Evolutionary conservation across 2,329 filamentous ascomycete species (phyloP), one percentile per base, ranked within the genome.

Genomic region (Sclerotinia spermophila): DNA sequence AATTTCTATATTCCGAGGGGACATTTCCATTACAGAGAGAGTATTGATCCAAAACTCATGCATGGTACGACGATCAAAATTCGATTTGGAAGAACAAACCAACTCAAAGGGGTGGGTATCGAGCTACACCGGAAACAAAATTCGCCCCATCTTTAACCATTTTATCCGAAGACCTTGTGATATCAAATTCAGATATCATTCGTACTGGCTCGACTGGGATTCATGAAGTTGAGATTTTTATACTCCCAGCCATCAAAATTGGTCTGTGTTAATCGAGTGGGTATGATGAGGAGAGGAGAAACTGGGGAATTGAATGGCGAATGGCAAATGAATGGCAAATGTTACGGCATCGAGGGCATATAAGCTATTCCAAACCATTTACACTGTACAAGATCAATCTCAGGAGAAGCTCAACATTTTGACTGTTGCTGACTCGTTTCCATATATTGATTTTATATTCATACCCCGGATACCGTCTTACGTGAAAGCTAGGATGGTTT

Each of bases 301-400:
- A 33, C 59, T 62, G 59, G 59, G 42, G 59, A 62, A 45, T 42
- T 56, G n/a, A n/a, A n/a, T n/a, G n/a, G n/a, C 48, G 48, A 53
- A 53, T 53, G 48, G 13, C 48, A 51, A 51, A 51, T 58, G 59
- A 17, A 7, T 15, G 40, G 40, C 59, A 62, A 33, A 24, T 62
- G 59, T 45, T 45, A 45, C 40, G 27, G 59, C 21, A 59, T 38
- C 55, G 5, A 8, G 24, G 17, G n/a, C n/a, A n/a, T n/a, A n/a
- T 24, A 15, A 24, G 13, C 40, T 42, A 21, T 13, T 24, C 27
- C 48, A 53, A 27, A 24, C 15, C 59, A 62, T 33, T 44, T 61
- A 21, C 10, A 17, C 5, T 8, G 3, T n/a, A 10, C 15, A 4
- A n/a, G n/a, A n/a, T n/a, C 59, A 33, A 45, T 7, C 40, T 45